phyloP scores from a whole-genome alignment of 805 yeast species.

The Candida xiaguanensis region DNA sequence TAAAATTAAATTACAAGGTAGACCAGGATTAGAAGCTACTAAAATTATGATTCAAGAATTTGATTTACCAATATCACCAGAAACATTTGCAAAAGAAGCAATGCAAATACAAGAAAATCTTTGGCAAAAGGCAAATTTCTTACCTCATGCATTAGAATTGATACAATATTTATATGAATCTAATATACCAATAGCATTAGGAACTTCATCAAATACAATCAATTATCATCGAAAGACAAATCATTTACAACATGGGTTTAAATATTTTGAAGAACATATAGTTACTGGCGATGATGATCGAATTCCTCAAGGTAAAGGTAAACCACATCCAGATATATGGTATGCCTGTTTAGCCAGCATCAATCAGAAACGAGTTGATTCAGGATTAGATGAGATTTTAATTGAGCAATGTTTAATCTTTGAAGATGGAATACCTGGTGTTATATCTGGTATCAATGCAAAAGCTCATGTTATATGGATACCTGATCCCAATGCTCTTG shows the following conservation, averaged over 20 bases:
- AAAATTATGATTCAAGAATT: conserved; percentile 64
- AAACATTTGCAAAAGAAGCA: conserved; percentile 55
- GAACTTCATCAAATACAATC: conserved; percentile 70
- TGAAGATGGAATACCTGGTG: conserved; percentile 96
- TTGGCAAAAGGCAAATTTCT: conserved; percentile 64
- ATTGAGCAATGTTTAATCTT: conserved; percentile 84
- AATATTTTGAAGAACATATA: conserved; percentile 57
- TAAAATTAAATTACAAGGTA: conserved; percentile 82
- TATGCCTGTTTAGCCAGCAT: conserved; percentile 68
- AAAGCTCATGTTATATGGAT: conserved; percentile 92
- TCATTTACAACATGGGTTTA: conserved; percentile 62
- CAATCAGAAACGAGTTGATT: conserved; percentile 48
- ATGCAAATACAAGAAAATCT: conserved; percentile 48
- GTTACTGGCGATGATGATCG: conserved; percentile 89
- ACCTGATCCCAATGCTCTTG: conserved; percentile 76
- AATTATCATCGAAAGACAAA: conserved; percentile 71
- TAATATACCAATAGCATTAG: conserved; percentile 78
- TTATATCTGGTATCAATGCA: conserved; percentile 75
- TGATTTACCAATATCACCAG: conserved; percentile 60
- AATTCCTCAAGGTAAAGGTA: conserved; percentile 82
- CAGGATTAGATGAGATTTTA: conserved; percentile 44
- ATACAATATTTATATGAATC: conserved; percentile 48
- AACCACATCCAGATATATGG: conserved; percentile 95
- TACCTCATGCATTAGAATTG: conserved; percentile 85
- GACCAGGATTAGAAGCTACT: conserved; percentile 79